Evolutionary conservation across 1,139 yeast species (phyloP).

Genomic region (Suhomyces ambrosiae): DNA sequence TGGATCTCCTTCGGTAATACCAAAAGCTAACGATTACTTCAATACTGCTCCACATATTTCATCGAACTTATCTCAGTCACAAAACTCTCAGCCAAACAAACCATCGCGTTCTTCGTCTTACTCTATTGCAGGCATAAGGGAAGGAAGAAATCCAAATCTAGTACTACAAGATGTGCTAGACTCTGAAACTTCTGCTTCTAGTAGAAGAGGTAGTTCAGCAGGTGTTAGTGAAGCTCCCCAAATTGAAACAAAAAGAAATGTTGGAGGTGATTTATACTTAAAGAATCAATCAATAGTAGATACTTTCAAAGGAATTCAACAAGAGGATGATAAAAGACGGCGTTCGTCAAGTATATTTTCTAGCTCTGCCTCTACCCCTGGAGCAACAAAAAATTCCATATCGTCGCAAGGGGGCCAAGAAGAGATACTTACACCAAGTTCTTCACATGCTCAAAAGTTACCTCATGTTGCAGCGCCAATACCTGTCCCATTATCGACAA

Average conservation of each 20-base stretch:
- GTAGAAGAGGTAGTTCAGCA: slow-evolving; percentile 40
- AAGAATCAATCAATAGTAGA: slow-evolving; percentile 52
- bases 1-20: not conserved
- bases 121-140: slow-evolving; percentile 39
- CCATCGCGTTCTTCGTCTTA: slow-evolving; percentile 23
- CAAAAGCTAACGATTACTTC: slow-evolving; percentile 7
- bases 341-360: slow-evolving; percentile 41
- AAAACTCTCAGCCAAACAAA: slow-evolving; percentile 2
- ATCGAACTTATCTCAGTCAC: slow-evolving; percentile 10
- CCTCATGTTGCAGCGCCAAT: slow-evolving; percentile 22
- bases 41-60: slow-evolving; percentile 11
- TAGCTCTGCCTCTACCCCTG: slow-evolving; percentile 11
- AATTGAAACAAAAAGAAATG: slow-evolving; percentile 53
- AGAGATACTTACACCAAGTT: not conserved
- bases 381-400: slow-evolving; percentile 20
- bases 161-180: slow-evolving; percentile 42
- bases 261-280: slow-evolving; percentile 57
- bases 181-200: slow-evolving; percentile 27
- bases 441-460: not conserved
- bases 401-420: slow-evolving; percentile 19
- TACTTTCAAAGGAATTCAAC: slow-evolving; percentile 51
- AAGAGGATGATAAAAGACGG: slow-evolving; percentile 48
- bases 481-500: slow-evolving; percentile 17
- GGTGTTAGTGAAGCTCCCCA: slow-evolving; percentile 47
- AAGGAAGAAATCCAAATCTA: slow-evolving; percentile 28